Evolutionary conservation across 1,284 basidiomycete genomes (phyloP), one percentile per base, ranked within the genome.

Genomic region (Sporisorium reilianum): DNA sequence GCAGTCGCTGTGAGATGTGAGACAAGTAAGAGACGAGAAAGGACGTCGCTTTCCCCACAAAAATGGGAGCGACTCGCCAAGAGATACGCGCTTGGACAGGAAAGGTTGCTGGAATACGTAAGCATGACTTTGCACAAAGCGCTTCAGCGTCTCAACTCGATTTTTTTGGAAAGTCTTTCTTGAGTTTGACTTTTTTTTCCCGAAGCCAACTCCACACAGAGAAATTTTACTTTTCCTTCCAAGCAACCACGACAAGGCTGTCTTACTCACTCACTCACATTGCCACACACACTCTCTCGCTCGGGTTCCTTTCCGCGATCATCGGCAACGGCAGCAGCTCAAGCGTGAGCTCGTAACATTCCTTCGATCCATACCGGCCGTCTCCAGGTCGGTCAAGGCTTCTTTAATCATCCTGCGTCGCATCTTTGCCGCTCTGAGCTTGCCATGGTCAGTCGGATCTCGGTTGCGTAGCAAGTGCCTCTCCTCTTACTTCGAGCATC

Each of bases 61-160:
- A 48, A 3, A 16, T 38, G 14, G 18, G 6, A 11, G 32, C 12
- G 12, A 34, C 3, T 14, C 32, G 8, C 18, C 3, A 4, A 4
- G 16, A 38, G 36, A 38, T 38, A 38, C 36, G 36, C 36, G 14
- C 18, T 5, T 38, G 7, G 34, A 3, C 34, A 6, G 14, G 16
- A 20, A 16, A 41, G 38, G 9, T 12, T 18, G 12, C n/a, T 56
- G 44, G 9, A 55, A 53, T 69, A 45, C 41, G 67, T 70, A 60
- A 70, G 57, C 62, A 59, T 70, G 67, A 70, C 50, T 55, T 22
- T 16, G 22, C 22, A 8, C n/a, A 20, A 20, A 34, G 23, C 20
- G 18, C 36, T 25, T 51, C 34, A 66, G 53, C 53, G 52, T 60
- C 28, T 30, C 5, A 30, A 9, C 28, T 30, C 28, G 9, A n/a